A percentile compares a stretch with the other conserved stretches of the same genome.
Conservation (phyloP, 78 protist species). For the Bigelowiella natans region DNA sequence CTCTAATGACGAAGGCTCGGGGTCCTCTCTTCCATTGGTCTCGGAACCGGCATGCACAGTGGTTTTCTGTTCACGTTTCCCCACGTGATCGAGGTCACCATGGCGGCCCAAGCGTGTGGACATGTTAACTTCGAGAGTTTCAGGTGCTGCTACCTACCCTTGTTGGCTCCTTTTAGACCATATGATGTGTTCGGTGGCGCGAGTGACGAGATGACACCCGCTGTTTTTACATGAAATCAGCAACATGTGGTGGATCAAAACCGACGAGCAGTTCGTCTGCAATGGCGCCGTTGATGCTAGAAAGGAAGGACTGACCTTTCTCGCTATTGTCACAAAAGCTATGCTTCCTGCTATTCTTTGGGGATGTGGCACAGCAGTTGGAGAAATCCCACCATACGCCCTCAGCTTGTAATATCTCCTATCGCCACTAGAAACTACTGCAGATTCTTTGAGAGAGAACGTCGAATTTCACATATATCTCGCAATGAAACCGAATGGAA, state of each 20-base stretch:
- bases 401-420: not conserved
- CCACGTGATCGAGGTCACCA: not conserved
- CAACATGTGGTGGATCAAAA: not conserved
- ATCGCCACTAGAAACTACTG: no score
- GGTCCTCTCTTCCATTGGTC: not conserved
- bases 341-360: not conserved
- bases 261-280: not conserved
- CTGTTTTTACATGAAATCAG: no score
- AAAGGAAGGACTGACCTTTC: not conserved
- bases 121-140: not conserved
- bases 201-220: no score
- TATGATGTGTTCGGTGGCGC: no score
- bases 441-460: no score
- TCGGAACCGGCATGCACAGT: not conserved
- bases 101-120: not conserved
- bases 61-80: not conserved
- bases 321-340: not conserved
- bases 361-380: slow-evolving; percentile 3
- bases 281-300: not conserved
- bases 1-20: not conserved
- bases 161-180: no score
- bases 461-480: not conserved
- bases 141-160: no score
- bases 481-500: not conserved
- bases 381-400: slow-evolving; percentile 7